Percentiles rank a stretch among this genome's conserved stretches.
Evolutionary conservation across 73 alveolate genomes (phyloP).

Genomic region (Strombidium stylifer): DNA sequence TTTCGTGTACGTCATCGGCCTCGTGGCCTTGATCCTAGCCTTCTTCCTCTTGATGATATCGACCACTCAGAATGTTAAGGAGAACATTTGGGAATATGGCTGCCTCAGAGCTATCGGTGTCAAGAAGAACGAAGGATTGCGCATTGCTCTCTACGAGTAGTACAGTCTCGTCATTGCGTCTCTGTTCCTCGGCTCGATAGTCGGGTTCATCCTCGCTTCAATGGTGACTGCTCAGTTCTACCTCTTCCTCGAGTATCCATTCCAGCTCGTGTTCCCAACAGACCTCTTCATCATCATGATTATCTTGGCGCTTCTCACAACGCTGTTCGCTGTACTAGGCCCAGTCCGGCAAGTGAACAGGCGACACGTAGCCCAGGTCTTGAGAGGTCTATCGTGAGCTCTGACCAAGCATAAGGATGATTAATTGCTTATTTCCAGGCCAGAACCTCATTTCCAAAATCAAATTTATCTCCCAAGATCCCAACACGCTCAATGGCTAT

Average conservation of each 20-base stretch:
- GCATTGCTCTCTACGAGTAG: conserved; percentile 81
- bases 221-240: conserved; percentile 76
- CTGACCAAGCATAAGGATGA: too few species aligned
- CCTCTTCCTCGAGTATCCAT: conserved; percentile 86
- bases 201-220: conserved; percentile 77
- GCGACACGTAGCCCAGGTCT: conserved; percentile 73
- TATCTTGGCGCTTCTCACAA: conserved; percentile 75
- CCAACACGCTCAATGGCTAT: too few species aligned
- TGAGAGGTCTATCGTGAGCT: conserved; percentile 68
- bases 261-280: conserved; percentile 88
- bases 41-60: conserved; percentile 83
- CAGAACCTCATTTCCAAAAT: too few species aligned
- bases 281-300: conserved; percentile 75
- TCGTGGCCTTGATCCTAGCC: conserved; percentile 76
- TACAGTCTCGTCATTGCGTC: conserved; percentile 65
- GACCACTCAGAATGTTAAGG: conserved; percentile 77
- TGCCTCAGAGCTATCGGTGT: conserved; percentile 86
- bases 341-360: conserved; percentile 88
- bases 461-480: too few species aligned
- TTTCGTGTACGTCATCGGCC: conserved; percentile 73
- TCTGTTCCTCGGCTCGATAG: conserved; percentile 74
- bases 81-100: conserved; percentile 85
- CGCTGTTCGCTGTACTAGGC: conserved; percentile 80
- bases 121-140: conserved; percentile 57
- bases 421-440: too few species aligned